Percentiles rank a stretch among this genome's conserved stretches.
These are phyloP conservation scores for Clonostachys chloroleuca DNA, from an alignment of 2,329 filamentous ascomycete genomes.

Conservation along the genomic window DNA sequence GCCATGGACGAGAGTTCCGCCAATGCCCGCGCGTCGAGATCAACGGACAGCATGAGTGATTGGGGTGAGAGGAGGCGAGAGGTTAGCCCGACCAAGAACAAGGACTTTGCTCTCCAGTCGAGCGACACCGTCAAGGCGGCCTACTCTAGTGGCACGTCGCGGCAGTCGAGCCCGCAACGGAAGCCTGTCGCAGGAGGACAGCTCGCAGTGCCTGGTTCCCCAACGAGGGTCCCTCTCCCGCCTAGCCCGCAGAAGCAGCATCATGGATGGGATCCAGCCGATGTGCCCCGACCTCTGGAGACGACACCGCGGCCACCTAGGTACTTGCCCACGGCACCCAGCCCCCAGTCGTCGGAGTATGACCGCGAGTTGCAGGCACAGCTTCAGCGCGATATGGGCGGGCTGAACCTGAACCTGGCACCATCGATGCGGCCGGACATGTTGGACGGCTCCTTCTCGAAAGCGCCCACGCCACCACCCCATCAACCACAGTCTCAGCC, in stretches of 20 bases:
- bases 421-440: slow-evolving; percentile 4
- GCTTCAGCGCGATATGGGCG: slow-evolving; percentile 57
- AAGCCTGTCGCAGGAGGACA: slow-evolving; percentile 39
- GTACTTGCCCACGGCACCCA: slow-evolving; percentile 39
- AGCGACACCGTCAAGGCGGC: slow-evolving; percentile 54
- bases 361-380: slow-evolving; percentile 58
- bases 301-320: slow-evolving; percentile 40
- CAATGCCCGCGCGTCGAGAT: slow-evolving; percentile 63
- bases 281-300: slow-evolving; percentile 19
- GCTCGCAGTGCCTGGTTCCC: slow-evolving; percentile 32
- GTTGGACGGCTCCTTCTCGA: slow-evolving; percentile 10
- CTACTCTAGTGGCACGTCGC: slow-evolving; percentile 35
- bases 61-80: slow-evolving; percentile 48
- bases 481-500: slow-evolving; percentile 25
- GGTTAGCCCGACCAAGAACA: slow-evolving; percentile 45
- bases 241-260: slow-evolving; percentile 27
- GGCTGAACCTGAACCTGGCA: slow-evolving; percentile 40
- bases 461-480: slow-evolving; percentile 24
- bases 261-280: slow-evolving; percentile 12
- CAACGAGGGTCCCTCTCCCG: slow-evolving; percentile 57
- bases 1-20: slow-evolving; percentile 77
- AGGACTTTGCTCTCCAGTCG: slow-evolving; percentile 35
- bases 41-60: slow-evolving; percentile 41
- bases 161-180: slow-evolving; percentile 57
- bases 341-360: slow-evolving; percentile 51